Evolutionary conservation across 1,284 basidiomycete species (phyloP).

Genomic region (Tilletiaria anomala): DNA sequence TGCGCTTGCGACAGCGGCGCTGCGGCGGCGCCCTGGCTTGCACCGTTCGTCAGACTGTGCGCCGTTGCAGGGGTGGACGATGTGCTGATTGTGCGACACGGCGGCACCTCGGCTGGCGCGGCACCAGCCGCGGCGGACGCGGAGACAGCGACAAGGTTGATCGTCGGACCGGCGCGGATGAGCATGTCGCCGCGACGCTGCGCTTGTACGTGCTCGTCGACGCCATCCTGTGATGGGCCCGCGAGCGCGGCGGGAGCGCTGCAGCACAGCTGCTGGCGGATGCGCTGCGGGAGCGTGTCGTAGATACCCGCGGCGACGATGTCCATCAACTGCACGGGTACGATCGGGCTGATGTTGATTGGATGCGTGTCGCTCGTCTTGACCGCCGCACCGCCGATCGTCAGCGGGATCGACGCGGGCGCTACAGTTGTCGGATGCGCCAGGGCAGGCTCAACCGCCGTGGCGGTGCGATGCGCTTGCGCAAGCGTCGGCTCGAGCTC

Average conservation of each 20-base stretch:
- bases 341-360: slow-evolving; percentile 9
- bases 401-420: too few relatives aligned
- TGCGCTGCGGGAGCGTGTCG: background rate
- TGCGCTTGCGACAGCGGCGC: slow-evolving; percentile 10
- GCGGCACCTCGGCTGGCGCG: background rate
- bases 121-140: background rate
- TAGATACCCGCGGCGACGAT: background rate
- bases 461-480: background rate
- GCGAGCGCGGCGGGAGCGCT: background rate
- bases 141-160: too few relatives aligned
- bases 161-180: too few relatives aligned
- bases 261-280: background rate
- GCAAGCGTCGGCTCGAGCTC: background rate
- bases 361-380: slow-evolving; percentile 37
- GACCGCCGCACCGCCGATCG: slow-evolving; percentile 2
- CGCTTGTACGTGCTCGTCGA: background rate
- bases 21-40: slow-evolving; percentile 7
- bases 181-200: background rate
- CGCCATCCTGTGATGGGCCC: background rate
- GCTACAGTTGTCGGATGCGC: background rate
- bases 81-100: too few relatives aligned
- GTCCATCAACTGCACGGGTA: background rate
- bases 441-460: background rate
- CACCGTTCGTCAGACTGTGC: too few relatives aligned
- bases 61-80: too few relatives aligned